A percentile compares a stretch with the other conserved stretches of the same genome.
Conservation (phyloP, 768 basidiomycete genomes). For the Amanita fuliginea region DNA sequence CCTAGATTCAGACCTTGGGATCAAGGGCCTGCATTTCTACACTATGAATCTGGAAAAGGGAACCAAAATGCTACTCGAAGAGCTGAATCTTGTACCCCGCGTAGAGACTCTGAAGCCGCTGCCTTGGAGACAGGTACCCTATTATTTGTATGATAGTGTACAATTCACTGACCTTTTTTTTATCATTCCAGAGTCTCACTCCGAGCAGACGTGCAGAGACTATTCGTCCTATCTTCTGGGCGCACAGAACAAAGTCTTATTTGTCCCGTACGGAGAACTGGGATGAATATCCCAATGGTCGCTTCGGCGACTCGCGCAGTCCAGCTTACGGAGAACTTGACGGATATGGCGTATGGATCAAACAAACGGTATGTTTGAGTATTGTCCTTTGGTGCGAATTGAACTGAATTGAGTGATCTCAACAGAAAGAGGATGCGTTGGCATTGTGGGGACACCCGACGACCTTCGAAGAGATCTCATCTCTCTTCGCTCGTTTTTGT, state of each 20-base stretch:
- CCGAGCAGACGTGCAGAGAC: constrained; percentile 84
- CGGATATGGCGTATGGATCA: constrained; percentile 89
- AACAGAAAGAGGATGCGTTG: constrained; percentile 79
- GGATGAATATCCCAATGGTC: constrained; percentile 99
- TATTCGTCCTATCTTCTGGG: constrained; percentile 99
- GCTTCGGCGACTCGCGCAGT: constrained; percentile 94
- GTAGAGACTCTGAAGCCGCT: constrained; percentile 90
- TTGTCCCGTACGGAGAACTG: constrained; percentile 95
- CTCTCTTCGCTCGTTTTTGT: constrained; percentile 83
- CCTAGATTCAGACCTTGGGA: constrained; percentile 66
- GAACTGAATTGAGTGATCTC: neutral
- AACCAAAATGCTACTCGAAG: constrained; percentile 90
- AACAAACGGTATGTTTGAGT: constrained; percentile 56
- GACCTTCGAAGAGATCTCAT: constrained; percentile 48
- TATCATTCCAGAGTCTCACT: constrained; percentile 77
- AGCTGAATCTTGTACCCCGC: constrained; percentile 78
- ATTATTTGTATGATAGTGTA: neutral
- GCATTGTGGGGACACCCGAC: constrained; percentile 83
- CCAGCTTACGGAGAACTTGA: constrained; percentile 98
- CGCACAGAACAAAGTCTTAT: constrained; percentile 92
- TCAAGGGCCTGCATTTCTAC: constrained; percentile 90
- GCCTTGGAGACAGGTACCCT: constrained; percentile 86
- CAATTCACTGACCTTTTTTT: constrained; percentile 10
- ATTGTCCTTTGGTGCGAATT: neutral
- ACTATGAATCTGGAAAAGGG: constrained; percentile 97